phyloP scores from a whole-genome alignment of 495 filamentous ascomycete species.

The Choiromyces venosus region DNA sequence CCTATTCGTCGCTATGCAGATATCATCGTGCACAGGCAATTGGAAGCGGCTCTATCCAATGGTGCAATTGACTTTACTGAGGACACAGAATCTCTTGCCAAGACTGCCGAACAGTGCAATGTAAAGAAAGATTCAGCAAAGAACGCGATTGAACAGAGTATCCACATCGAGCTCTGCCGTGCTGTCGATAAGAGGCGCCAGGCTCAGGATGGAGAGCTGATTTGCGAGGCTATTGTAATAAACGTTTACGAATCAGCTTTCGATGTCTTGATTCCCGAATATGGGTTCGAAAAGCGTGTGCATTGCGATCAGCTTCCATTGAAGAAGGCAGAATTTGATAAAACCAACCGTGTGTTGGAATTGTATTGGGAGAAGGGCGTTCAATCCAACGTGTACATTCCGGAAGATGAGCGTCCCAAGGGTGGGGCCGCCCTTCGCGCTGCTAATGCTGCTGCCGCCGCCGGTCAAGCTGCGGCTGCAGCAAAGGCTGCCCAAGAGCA shows the following conservation, averaged over 20 bases:
- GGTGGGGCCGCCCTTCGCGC: conserved; percentile 60
- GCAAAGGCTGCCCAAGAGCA: conserved; percentile 71
- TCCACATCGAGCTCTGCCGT: conserved; percentile 95
- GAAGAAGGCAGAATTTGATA: conserved; percentile 97
- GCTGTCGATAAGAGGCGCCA: conserved; percentile 83
- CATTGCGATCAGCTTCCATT: conserved; percentile 96
- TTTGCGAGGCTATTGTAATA: conserved; percentile 93
- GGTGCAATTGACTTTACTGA: conserved; percentile 80
- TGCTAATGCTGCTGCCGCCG: conserved; percentile 67
- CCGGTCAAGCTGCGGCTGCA: conserved; percentile 71
- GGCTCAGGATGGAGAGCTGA: conserved; percentile 81
- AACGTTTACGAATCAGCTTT: conserved; percentile 99
- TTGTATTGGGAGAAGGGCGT: conserved; percentile 99
- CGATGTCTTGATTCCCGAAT: conserved; percentile 96
- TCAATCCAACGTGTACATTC: conserved; percentile 90
- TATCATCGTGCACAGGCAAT: conserved; percentile 89
- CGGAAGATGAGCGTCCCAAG: conserved; percentile 92
- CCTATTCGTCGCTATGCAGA: conserved; percentile 93
- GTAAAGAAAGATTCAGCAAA: conserved; percentile 98
- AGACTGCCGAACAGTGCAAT: conserved; percentile 94
- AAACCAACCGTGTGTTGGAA: conserved; percentile 85
- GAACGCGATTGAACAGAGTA: conserved; percentile 95
- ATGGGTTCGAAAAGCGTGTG: conserved; percentile 97
- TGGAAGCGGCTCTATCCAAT: conserved; percentile 79
- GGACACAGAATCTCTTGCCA: conserved; percentile 77